Evolutionary conservation across 768 basidiomycete genomes (phyloP), one percentile per base, ranked within the genome.

Genomic region (Boletus insuetus): DNA sequence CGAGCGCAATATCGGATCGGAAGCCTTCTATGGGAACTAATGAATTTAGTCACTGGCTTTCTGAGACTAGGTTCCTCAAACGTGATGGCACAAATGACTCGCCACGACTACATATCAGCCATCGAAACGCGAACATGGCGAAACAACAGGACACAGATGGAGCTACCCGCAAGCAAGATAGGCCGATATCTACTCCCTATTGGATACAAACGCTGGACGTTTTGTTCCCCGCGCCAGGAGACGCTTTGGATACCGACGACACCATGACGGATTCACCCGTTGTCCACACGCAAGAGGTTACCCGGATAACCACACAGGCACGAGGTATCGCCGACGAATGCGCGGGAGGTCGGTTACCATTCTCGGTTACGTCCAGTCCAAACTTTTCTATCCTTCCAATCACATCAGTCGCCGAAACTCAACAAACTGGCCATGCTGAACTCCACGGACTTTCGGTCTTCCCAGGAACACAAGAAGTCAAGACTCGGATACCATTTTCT

Each of bases 1-100:
- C 46, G 24, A 49, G 29, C 38, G 47, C 51, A 1, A 13, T 39
- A 43, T 46, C 50, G 46, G 64, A 65, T 29, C 59, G 55, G 41
- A 59, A 61, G 39, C 39, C 31, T 40, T 16, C 56, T n/a, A 46
- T 58, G 26, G 58, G 55, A 40, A 58, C 58, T 7, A 69, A 56
- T 22, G 69, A 71, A 39, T 69, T 71, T 54, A 63, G 69, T 39
- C 61, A 59, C 55, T 69, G 69, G 69, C 63, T 71, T 22, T 67
- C 67, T 58, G 68, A 71, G 58, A 61, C 61, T 16, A 58, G 58
- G 42, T 57, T 62, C 20, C 59, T 67, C 65, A 61, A 60, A 62
- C 56, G 46, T 51, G 62, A 65, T 38, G 49, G 46, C 52, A 46
- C 42, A 50, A 46, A 64, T 42, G 39, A 40, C 49, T 47, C 53